Percentiles rank a stretch among this genome's conserved stretches.
Evolutionary conservation across 768 basidiomycete species (phyloP).

Genomic region (Leccinum pellstonianum): DNA sequence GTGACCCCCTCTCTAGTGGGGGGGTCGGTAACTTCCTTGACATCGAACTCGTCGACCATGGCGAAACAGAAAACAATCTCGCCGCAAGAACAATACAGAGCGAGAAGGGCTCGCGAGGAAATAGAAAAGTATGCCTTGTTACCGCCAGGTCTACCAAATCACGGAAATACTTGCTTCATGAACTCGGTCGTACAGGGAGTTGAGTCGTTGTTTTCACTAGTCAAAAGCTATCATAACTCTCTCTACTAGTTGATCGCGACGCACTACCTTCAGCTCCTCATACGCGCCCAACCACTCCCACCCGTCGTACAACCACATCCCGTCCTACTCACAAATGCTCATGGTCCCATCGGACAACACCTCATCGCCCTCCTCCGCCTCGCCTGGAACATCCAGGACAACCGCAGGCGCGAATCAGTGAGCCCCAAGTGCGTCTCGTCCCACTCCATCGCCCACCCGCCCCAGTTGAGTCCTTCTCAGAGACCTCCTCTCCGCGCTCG

Average conservation of each 20-base stretch:
- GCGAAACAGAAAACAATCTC: constrained; percentile 54
- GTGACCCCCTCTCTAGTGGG: constrained; percentile 19
- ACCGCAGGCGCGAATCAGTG: constrained; percentile 48
- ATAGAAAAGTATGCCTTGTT: constrained; percentile 56
- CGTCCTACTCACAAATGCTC: constrained; percentile 56
- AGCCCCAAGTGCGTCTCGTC: constrained; percentile 61
- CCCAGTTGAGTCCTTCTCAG: constrained; percentile 33
- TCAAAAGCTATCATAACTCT: not conserved
- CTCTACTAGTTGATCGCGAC: constrained; percentile 62
- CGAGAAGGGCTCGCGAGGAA: constrained; percentile 60
- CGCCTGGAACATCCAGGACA: constrained; percentile 64
- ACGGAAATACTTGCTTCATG: constrained; percentile 94
- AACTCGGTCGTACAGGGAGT: constrained; percentile 83
- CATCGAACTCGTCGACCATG: constrained; percentile 27
- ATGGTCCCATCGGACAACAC: constrained; percentile 54
- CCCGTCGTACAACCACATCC: constrained; percentile 43
- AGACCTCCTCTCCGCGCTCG: constrained; percentile 62
- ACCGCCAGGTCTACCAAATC: constrained; percentile 75
- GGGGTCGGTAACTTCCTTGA: constrained; percentile 5
- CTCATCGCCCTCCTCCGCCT: constrained; percentile 59
- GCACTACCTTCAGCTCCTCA: constrained; percentile 54
- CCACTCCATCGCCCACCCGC: not conserved
- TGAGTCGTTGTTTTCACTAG: constrained; percentile 42
- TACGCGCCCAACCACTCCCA: constrained; percentile 52
- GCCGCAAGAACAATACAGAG: constrained; percentile 62